Percentiles rank a stretch among this genome's conserved stretches.
phyloP scores from a whole-genome alignment of 2,329 filamentous ascomycete genomes.

The Penicillium sp. region DNA sequence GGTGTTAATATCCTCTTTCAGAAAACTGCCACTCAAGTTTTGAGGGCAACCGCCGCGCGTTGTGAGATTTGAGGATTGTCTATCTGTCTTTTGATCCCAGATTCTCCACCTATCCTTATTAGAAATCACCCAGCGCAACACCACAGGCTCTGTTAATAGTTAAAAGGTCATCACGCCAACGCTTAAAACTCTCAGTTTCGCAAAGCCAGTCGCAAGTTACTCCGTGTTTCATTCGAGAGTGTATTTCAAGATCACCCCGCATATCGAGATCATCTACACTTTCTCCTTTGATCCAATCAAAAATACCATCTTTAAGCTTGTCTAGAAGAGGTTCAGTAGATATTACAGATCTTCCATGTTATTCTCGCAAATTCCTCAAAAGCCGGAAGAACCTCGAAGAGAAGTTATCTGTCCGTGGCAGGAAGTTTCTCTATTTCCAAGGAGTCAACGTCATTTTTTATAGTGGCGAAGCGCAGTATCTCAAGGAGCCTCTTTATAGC shows the following conservation, averaged over 20 bases:
- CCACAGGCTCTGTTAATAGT: not conserved
- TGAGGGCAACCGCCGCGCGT: not conserved
- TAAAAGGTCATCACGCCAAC: slow-evolving; percentile 1
- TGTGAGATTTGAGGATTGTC: not conserved
- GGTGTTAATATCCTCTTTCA: not conserved
- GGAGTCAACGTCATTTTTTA: slow-evolving; percentile 1
- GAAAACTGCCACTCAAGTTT: not conserved
- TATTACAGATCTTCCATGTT: slow-evolving; percentile 7
- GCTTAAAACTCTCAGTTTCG: slow-evolving; percentile 1
- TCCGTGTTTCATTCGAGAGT: not conserved
- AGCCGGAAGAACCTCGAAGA: not conserved
- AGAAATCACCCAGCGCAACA: not conserved
- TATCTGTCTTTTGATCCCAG: not conserved
- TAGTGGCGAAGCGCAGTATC: slow-evolving; percentile 1
- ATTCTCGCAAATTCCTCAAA: slow-evolving; percentile 6
- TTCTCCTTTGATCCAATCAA: slow-evolving; percentile 2
- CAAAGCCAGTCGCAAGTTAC: slow-evolving; percentile 5
- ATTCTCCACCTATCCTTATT: not conserved
- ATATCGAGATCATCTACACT: slow-evolving; percentile 5
- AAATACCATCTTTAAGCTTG: not conserved
- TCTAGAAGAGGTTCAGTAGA: not conserved
- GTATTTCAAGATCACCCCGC: slow-evolving; percentile 3
- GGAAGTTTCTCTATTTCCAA: not conserved
- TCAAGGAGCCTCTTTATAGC: slow-evolving; percentile 4
- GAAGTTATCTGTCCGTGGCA: not conserved